phyloP scores from a whole-genome alignment of 306 rosid genomes.

The Corylus heterophylla region DNA sequence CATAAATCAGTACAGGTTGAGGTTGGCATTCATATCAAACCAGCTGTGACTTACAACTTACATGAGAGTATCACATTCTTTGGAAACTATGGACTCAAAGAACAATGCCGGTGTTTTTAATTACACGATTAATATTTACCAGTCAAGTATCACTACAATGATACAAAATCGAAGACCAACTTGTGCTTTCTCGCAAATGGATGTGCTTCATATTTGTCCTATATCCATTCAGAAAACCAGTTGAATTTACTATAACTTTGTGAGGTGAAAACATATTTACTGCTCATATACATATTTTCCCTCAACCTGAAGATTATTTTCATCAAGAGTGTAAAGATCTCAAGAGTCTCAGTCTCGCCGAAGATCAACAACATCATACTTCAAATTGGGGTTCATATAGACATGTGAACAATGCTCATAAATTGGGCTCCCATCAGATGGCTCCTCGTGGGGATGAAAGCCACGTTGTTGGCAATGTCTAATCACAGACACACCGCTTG shows the following conservation, averaged over 20 bases:
- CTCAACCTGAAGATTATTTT: constrained; percentile 14
- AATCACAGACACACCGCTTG: constrained; percentile 84
- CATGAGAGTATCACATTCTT: background rate
- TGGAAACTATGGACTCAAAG: background rate
- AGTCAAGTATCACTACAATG: background rate
- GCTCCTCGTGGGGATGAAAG: constrained; percentile 98
- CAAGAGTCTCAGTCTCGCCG: constrained; percentile 42
- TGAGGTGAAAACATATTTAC: constrained; percentile 21
- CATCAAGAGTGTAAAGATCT: constrained; percentile 2
- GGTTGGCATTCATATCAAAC: background rate
- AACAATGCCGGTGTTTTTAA: background rate
- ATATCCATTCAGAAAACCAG: background rate
- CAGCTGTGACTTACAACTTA: background rate
- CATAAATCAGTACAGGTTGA: background rate
- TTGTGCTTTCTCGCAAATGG: constrained; percentile 13
- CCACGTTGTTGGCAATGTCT: constrained; percentile 94
- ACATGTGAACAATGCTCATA: constrained; percentile 99
- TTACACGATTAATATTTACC: constrained; percentile 3
- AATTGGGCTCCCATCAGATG: constrained; percentile 77
- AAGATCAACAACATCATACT: constrained; percentile 78
- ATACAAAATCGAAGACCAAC: background rate
- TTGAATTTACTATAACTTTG: constrained; percentile 29
- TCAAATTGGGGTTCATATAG: constrained; percentile 68
- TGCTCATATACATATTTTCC: constrained; percentile 27
- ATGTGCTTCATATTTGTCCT: constrained; percentile 8